These are phyloP conservation scores for Pleurotus tuber-regium DNA, from an alignment of 768 basidiomycete species.

Conservation along the genomic window DNA sequence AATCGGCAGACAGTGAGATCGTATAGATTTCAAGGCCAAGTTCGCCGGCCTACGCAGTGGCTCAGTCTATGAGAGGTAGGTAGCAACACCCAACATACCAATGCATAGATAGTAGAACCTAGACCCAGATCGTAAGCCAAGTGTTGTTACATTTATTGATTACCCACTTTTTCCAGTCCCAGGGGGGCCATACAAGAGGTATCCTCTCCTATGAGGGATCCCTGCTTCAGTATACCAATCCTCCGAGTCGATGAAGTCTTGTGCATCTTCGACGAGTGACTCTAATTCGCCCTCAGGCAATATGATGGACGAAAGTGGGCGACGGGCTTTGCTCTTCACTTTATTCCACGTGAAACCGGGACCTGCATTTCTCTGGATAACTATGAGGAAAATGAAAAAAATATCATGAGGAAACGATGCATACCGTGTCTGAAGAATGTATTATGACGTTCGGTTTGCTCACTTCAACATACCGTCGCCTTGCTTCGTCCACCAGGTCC, in stretches of 20 bases:
- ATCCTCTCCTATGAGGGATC: slow-evolving; percentile 57
- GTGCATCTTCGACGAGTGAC: slow-evolving; percentile 45
- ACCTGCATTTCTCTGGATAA: slow-evolving; percentile 32
- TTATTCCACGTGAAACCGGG: slow-evolving; percentile 39
- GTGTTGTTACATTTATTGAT: too few relatives aligned
- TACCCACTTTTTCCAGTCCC: slow-evolving; percentile 58
- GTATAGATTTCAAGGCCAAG: slow-evolving; percentile 83
- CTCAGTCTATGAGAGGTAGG: background rate
- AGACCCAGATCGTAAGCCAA: background rate
- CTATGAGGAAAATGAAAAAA: background rate
- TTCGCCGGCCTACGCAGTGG: slow-evolving; percentile 46
- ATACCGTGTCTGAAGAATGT: slow-evolving; percentile 31
- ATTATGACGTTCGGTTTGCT: slow-evolving; percentile 41
- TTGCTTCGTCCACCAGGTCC: slow-evolving; percentile 40
- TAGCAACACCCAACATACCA: slow-evolving; percentile 28
- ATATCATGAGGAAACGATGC: slow-evolving; percentile 7
- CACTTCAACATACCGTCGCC: slow-evolving; percentile 34
- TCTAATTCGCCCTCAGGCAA: slow-evolving; percentile 45
- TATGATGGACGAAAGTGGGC: slow-evolving; percentile 53
- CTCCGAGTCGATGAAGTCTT: slow-evolving; percentile 50
- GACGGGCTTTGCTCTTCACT: slow-evolving; percentile 44
- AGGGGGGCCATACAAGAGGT: slow-evolving; percentile 56
- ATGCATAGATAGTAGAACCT: slow-evolving; percentile 54
- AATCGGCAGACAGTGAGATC: slow-evolving; percentile 45
- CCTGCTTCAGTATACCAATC: slow-evolving; percentile 57